phyloP scores from a whole-genome alignment of 2,329 filamentous ascomycete species.

The Stemphylium lycopersici region DNA sequence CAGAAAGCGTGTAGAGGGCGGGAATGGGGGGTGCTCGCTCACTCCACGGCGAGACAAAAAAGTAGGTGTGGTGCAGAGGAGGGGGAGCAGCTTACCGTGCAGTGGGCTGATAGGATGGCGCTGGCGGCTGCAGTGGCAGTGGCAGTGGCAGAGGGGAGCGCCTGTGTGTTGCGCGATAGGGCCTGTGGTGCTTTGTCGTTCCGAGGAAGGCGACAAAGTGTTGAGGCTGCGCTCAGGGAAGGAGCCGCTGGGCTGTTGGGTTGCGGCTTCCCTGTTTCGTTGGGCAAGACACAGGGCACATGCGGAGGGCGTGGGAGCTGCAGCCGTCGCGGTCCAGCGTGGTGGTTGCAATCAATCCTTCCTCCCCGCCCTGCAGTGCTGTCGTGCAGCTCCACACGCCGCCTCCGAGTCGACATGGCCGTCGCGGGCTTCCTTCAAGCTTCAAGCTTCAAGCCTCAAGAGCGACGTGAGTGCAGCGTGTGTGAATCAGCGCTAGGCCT shows the following conservation, averaged over 20 bases:
- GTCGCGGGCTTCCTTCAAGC: slow-evolving; percentile 1
- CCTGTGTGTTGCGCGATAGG: slow-evolving; percentile 3
- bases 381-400: slow-evolving; percentile 10
- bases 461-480: slow-evolving; percentile 16
- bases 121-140: neutral
- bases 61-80: slow-evolving; percentile 23
- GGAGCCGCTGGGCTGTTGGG: slow-evolving; percentile 11
- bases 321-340: neutral
- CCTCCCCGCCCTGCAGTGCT: neutral
- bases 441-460: slow-evolving; percentile 4
- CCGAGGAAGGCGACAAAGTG: neutral
- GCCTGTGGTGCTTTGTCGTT: neutral
- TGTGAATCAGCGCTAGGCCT: slow-evolving; percentile 3
- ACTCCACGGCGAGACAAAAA: slow-evolving; percentile 20
- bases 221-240: slow-evolving; percentile 5
- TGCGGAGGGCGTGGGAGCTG: slow-evolving; percentile 6
- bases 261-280: slow-evolving; percentile 20
- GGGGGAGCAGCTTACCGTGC: slow-evolving; percentile 14
- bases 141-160: slow-evolving; percentile 1
- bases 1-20: slow-evolving; percentile 24
- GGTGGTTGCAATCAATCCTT: slow-evolving; percentile 2
- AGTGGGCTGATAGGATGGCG: neutral
- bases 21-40: slow-evolving; percentile 25
- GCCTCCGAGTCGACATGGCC: slow-evolving; percentile 6
- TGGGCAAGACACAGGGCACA: slow-evolving; percentile 2